Evolutionary conservation across 1,284 basidiomycete genomes (phyloP), one percentile per base, ranked within the genome.

Genomic region (Porogramme epimiltina): DNA sequence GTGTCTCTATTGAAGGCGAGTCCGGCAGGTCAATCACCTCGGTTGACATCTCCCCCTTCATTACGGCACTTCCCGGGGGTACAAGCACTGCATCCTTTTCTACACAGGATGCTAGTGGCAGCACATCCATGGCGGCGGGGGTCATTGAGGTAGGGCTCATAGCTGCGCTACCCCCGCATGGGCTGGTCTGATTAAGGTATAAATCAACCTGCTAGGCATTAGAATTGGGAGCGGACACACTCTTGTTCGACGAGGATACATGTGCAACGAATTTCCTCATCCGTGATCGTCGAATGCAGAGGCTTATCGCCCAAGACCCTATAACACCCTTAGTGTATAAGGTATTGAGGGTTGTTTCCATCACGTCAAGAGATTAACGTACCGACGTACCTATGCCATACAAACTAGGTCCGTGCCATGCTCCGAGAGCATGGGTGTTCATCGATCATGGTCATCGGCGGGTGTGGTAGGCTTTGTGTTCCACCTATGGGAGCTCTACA

Each of bases 221-320:
- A 0, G 62, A 62, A 28, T 37, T 60, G 1, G 61, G 61, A 3
- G 61, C 60, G 26, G 59, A 64, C 24, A 52, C 46, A 10, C 49
- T 64, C 15, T 49, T 64, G 3, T 63, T 64, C 40, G 62, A 64
- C 43, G 62, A 64, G 36, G 62, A 64, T 37, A 62, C 59, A 4
- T 64, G 62, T 38, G 60, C 62, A 22, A 64, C 62, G 18, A 62
- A 61, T 44, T 62, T 61, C 45, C 52, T 64, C 41, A 62, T 64
- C 28, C 56, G 62, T 3, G 62, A 64, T 25, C 47, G 52, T 22
- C 25, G 62, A 23, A 64, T 64, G 62, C 61, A 60, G 53, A 46
- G 45, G 36, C 56, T 64, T 25, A 50, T 64, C 38, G 26, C 51
- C 4, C 49, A 55, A 4, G 62, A 61, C 45, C 59, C 62, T 3